Evolutionary conservation across 768 basidiomycete genomes (phyloP).

Genomic region (Suillus placidus): DNA sequence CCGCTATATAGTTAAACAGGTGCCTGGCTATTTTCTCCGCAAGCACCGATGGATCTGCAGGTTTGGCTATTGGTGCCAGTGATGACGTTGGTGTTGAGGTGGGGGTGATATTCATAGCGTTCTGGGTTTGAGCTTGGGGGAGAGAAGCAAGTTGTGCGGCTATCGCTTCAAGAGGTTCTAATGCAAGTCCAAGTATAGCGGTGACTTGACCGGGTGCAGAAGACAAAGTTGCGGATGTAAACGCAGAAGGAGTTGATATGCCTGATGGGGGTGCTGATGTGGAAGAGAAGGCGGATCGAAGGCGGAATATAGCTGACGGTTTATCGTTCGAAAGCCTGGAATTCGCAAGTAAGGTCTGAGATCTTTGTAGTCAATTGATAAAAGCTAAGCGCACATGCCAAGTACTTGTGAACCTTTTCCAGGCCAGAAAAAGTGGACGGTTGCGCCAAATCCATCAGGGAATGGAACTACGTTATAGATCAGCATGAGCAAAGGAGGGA

Average conservation of each 20-base stretch:
- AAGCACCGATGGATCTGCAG: slow-evolving; percentile 51
- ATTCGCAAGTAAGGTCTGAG: not conserved
- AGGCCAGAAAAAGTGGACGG: slow-evolving; percentile 86
- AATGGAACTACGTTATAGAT: slow-evolving; percentile 59
- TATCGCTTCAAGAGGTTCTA: slow-evolving; percentile 74
- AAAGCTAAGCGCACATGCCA: slow-evolving; percentile 63
- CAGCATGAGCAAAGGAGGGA: not conserved
- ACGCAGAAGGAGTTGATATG: slow-evolving; percentile 36
- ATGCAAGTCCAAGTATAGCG: slow-evolving; percentile 76
- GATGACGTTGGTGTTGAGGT: slow-evolving; percentile 19
- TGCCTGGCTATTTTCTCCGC: slow-evolving; percentile 75
- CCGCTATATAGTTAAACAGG: slow-evolving; percentile 73
- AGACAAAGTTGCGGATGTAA: slow-evolving; percentile 32
- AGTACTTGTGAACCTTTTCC: slow-evolving; percentile 85
- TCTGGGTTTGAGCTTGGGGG: slow-evolving; percentile 32
- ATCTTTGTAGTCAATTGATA: not conserved
- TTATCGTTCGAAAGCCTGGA: slow-evolving; percentile 86
- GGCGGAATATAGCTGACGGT: slow-evolving; percentile 86
- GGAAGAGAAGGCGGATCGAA: slow-evolving; percentile 63
- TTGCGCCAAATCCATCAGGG: slow-evolving; percentile 81
- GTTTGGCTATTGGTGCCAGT: slow-evolving; percentile 27
- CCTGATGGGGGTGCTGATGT: slow-evolving; percentile 33
- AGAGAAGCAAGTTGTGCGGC: slow-evolving; percentile 56
- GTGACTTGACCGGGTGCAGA: slow-evolving; percentile 52
- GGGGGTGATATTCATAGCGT: slow-evolving; percentile 30